Conservation (phyloP, 202 grass and related monocot genomes). For the Schoenoplectus triqueter region DNA sequence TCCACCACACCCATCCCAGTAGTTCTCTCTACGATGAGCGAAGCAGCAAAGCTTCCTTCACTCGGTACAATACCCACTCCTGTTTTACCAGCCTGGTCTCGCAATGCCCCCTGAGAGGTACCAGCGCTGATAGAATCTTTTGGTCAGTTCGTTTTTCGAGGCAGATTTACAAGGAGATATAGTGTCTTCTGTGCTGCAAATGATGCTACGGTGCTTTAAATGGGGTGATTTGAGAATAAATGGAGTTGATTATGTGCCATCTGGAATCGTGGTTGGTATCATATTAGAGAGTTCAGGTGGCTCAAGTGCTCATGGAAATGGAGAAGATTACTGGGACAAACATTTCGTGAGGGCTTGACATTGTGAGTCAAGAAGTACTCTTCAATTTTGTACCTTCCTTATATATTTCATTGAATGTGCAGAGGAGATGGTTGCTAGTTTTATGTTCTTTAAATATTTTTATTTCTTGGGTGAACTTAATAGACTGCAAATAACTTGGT, state of each 20-base stretch:
- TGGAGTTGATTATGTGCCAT: conserved; percentile 16
- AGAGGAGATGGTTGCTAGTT: neutral
- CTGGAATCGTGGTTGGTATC: neutral
- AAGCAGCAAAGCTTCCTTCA: no score
- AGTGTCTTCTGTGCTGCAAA: neutral
- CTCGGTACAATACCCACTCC: neutral
- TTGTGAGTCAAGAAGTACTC: neutral
- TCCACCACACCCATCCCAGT: no score
- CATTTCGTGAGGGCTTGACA: neutral
- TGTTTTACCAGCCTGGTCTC: neutral
- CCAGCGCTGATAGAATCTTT: neutral
- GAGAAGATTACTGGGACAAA: neutral
- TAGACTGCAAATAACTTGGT: neutral
- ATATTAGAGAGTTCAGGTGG: neutral
- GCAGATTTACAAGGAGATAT: conserved; percentile 3
- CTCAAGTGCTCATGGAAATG: neutral
- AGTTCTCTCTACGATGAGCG: no score
- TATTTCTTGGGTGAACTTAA: neutral
- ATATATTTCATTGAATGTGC: neutral
- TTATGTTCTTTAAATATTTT: neutral
- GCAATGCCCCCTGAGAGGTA: neutral
- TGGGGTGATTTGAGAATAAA: neutral
- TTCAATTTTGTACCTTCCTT: neutral
- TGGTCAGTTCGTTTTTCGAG: neutral
- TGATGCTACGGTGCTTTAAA: neutral